phyloP scores from a whole-genome alignment of 2,329 filamentous ascomycete genomes.

The Diaporthe longicolla region DNA sequence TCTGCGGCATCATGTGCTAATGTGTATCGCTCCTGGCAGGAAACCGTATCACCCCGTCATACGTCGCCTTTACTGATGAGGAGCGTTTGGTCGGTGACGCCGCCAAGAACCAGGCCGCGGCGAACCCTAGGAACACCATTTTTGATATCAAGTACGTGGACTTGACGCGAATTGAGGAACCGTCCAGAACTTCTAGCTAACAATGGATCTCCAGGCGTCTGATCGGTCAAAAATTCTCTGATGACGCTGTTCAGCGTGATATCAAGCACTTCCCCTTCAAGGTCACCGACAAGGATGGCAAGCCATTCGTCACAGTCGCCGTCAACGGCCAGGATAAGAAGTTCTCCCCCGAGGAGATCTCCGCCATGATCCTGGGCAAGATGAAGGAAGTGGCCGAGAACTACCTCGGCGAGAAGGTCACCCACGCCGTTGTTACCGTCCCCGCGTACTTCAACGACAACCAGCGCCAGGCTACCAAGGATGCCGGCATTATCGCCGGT shows the following conservation, averaged over 20 bases:
- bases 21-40: constrained; percentile 57
- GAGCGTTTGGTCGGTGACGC: constrained; percentile 98
- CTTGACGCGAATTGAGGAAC: background rate
- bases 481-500: constrained; percentile 91
- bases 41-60: constrained; percentile 95
- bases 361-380: constrained; percentile 85
- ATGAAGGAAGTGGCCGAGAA: constrained; percentile 88
- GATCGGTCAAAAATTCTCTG: constrained; percentile 86
- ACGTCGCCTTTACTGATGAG: constrained; percentile 96
- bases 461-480: constrained; percentile 97
- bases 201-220: constrained; percentile 71
- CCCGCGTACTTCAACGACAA: constrained; percentile 99
- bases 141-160: constrained; percentile 84
- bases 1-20: background rate
- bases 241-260: constrained; percentile 91
- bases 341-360: constrained; percentile 86
- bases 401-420: constrained; percentile 86
- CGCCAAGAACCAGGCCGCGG: constrained; percentile 93
- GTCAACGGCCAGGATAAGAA: constrained; percentile 75
- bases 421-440: constrained; percentile 92
- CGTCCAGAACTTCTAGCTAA: background rate
- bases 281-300: constrained; percentile 89
- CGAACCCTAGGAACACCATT: constrained; percentile 83
- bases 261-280: constrained; percentile 99
- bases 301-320: constrained; percentile 86